Percentiles rank a stretch among this genome's conserved stretches.
Evolutionary conservation across 2,329 filamentous ascomycete species (phyloP).

Genomic region (Moelleriella libera): DNA sequence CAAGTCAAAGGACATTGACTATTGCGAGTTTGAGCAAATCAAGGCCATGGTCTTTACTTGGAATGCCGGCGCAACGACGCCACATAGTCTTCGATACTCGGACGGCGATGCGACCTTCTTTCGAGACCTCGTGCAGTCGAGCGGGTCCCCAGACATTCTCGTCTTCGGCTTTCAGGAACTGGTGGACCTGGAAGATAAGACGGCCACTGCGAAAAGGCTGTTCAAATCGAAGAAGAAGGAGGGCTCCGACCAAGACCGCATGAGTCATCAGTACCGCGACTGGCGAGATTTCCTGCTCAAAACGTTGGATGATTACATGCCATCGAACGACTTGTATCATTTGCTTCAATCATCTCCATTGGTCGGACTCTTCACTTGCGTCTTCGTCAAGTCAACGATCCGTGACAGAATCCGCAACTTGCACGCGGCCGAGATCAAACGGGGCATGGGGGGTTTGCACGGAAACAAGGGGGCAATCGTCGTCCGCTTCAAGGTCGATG

Average conservation of each 20-base stretch:
- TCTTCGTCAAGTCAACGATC: conserved; percentile 78
- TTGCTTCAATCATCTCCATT: conserved; percentile 76
- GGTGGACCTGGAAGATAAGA: conserved; percentile 96
- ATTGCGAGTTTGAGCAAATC: conserved; percentile 74
- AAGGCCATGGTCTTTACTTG: conserved; percentile 76
- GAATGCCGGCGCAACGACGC: conserved; percentile 97
- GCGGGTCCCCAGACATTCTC: conserved; percentile 72
- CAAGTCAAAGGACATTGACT: conserved; percentile 70
- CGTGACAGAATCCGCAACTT: conserved; percentile 65
- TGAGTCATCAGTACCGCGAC: conserved; percentile 94
- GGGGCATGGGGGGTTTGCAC: conserved; percentile 87
- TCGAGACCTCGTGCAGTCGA: conserved; percentile 61
- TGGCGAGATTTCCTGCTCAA: conserved; percentile 86
- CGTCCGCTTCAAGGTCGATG: conserved; percentile 84
- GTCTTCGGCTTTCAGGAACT: conserved; percentile 97
- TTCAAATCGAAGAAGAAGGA: conserved; percentile 85
- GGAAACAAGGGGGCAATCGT: conserved; percentile 94
- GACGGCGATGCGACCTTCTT: conserved; percentile 73
- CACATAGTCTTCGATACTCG: conserved; percentile 60
- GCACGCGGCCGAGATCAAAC: conserved; percentile 73
- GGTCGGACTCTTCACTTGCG: conserved; percentile 88
- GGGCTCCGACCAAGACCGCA: conserved; percentile 69
- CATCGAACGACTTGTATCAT: conserved; percentile 62
- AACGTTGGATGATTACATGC: conserved; percentile 72
- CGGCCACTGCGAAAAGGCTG: conserved; percentile 88